phyloP scores from a whole-genome alignment of 2,329 filamentous ascomycete genomes.

The Diplodia mutila region DNA sequence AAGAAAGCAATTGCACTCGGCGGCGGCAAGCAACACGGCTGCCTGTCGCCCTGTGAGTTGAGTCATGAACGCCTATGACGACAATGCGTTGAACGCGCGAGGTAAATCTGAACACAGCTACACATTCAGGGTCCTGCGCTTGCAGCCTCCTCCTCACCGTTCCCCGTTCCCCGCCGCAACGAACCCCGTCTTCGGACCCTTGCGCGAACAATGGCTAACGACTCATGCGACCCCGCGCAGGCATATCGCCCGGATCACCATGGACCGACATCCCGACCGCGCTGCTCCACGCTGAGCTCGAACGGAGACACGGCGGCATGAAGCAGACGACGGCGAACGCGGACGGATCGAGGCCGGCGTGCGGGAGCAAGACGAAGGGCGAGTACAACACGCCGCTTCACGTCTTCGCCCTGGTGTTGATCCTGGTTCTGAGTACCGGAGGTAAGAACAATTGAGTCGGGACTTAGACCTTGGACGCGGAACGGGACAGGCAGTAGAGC shows the following conservation, averaged over 20 bases:
- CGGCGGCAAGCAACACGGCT: background rate
- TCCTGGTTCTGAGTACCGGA: slow-evolving; percentile 59
- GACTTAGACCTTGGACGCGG: too few relatives aligned
- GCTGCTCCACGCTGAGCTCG: slow-evolving; percentile 54
- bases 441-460: slow-evolving; percentile 41
- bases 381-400: slow-evolving; percentile 61
- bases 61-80: slow-evolving; percentile 19
- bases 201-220: background rate
- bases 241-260: slow-evolving; percentile 32
- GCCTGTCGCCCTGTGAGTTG: background rate
- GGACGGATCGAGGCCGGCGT: slow-evolving; percentile 47
- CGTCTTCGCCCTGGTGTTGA: slow-evolving; percentile 61
- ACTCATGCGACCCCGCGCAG: slow-evolving; percentile 8
- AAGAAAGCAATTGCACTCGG: background rate
- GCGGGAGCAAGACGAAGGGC: slow-evolving; percentile 54
- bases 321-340: slow-evolving; percentile 38
- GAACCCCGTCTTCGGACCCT: too few relatives aligned
- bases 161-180: background rate
- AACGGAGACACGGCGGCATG: slow-evolving; percentile 47
- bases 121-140: background rate
- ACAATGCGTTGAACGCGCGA: slow-evolving; percentile 11
- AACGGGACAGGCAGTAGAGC: too few relatives aligned
- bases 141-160: background rate
- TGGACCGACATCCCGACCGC: slow-evolving; percentile 48
- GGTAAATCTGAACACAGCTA: background rate